These are phyloP conservation scores for Singerocomus rubriflavus DNA, from an alignment of 1,284 basidiomycete species.

Conservation along the genomic window DNA sequence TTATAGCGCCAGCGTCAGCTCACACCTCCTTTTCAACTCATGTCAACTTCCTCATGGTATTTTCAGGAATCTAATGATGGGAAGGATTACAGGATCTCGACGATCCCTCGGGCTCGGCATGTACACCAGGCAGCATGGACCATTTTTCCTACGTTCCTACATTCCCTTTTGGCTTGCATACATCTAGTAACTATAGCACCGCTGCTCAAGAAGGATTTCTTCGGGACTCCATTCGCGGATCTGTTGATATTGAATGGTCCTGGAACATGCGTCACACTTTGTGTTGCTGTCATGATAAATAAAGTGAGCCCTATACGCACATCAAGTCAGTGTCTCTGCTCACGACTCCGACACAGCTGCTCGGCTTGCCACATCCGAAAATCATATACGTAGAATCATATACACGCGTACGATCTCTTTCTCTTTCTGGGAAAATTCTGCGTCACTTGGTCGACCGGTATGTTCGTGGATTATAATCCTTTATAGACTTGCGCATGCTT, in stretches of 20 bases:
- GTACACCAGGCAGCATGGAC: constrained; percentile 79
- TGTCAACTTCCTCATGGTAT: constrained; percentile 10
- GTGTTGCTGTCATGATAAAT: constrained; percentile 68
- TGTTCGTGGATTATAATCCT: constrained; percentile 19
- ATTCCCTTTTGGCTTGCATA: constrained; percentile 58
- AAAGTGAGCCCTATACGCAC: constrained; percentile 52
- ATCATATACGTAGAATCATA: constrained; percentile 95
- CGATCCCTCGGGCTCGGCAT: constrained; percentile 79
- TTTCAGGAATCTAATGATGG: constrained; percentile 14
- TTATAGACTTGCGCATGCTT: constrained; percentile 3
- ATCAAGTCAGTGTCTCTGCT: background rate
- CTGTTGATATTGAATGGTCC: constrained; percentile 92
- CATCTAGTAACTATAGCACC: constrained; percentile 56
- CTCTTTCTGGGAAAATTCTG: constrained; percentile 83
- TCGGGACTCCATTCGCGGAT: constrained; percentile 56
- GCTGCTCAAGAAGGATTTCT: constrained; percentile 29
- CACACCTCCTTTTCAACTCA: background rate
- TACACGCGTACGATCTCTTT: constrained; percentile 81
- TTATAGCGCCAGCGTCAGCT: constrained; percentile 19
- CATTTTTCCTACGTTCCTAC: constrained; percentile 60
- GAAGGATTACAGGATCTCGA: constrained; percentile 49
- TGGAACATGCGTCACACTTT: constrained; percentile 88
- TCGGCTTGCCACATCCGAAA: constrained; percentile 70
- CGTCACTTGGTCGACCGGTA: constrained; percentile 80
- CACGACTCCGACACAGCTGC: constrained; percentile 49